Percentiles rank a stretch among this genome's conserved stretches.
Evolutionary conservation across 345 rosid genomes (phyloP).

Genomic region (Citrus glauca): DNA sequence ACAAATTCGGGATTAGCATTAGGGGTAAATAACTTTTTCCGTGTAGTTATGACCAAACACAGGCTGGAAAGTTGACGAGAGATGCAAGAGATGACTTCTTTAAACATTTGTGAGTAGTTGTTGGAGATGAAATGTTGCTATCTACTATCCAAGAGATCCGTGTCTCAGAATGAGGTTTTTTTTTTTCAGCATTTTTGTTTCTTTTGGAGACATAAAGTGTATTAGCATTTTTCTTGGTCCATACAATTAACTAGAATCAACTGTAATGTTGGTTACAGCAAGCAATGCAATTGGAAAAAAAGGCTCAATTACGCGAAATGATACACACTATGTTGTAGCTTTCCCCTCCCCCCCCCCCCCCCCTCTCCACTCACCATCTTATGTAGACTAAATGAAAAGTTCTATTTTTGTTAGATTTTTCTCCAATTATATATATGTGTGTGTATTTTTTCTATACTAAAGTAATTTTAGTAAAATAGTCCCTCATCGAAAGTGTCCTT

Average conservation of each 20-base stretch:
- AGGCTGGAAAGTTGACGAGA: slow-evolving; percentile 35
- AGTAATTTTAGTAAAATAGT: neutral
- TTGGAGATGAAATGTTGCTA: slow-evolving; percentile 35
- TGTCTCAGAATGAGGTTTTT: slow-evolving; percentile 18
- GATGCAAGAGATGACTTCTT: slow-evolving; percentile 29
- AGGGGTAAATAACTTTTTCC: too few relatives aligned
- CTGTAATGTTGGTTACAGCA: neutral
- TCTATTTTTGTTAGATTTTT: neutral
- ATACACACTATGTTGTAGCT: neutral
- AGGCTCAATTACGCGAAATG: neutral
- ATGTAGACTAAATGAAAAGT: neutral
- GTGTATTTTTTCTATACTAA: too few relatives aligned
- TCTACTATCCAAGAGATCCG: slow-evolving; percentile 31
- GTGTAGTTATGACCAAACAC: slow-evolving; percentile 9
- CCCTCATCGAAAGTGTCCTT: neutral
- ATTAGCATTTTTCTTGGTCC: neutral
- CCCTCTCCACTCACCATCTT: neutral
- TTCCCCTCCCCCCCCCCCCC: too few relatives aligned
- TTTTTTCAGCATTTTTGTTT: slow-evolving; percentile 5
- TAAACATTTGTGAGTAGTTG: slow-evolving; percentile 26
- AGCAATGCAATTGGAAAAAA: neutral
- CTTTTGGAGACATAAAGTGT: slow-evolving; percentile 3
- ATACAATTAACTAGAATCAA: slow-evolving; percentile 4
- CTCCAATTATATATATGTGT: too few relatives aligned
- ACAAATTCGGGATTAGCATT: too few relatives aligned